Evolutionary conservation across 2,329 filamentous ascomycete genomes (phyloP).

Genomic region (Fusarium temperatum): DNA sequence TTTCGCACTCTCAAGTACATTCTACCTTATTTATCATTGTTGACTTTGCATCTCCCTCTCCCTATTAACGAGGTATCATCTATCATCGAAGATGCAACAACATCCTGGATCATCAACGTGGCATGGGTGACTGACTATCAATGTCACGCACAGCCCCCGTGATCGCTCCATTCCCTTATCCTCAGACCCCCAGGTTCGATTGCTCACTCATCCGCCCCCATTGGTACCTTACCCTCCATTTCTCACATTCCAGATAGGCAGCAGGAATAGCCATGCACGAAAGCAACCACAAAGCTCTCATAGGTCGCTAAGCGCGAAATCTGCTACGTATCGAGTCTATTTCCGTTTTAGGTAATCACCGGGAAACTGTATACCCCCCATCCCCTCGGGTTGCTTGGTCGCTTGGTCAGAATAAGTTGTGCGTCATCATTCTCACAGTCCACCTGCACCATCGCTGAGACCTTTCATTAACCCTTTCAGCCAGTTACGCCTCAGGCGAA

Average conservation of each 20-base stretch:
- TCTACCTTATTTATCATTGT: constrained; percentile 1
- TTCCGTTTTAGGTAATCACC: constrained; percentile 24
- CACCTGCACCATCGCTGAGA: not conserved
- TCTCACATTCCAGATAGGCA: constrained; percentile 8
- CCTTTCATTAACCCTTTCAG: not conserved
- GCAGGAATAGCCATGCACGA: constrained; percentile 23
- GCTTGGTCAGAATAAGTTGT: not conserved
- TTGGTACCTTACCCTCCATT: constrained; percentile 17
- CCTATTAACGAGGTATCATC: constrained; percentile 10
- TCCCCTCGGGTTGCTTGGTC: not conserved
- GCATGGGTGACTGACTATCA: constrained; percentile 19
- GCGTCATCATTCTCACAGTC: constrained; percentile 1
- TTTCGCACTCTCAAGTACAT: not conserved
- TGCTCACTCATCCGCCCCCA: constrained; percentile 28
- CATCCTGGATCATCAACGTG: constrained; percentile 9
- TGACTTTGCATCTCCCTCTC: constrained; percentile 5
- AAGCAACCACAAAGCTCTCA: constrained; percentile 23
- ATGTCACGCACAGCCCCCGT: constrained; percentile 31
- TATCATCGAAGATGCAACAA: constrained; percentile 24
- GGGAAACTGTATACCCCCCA: constrained; percentile 15
- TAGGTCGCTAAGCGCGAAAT: constrained; percentile 19
- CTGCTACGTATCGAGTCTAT: not conserved
- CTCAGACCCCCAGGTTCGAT: constrained; percentile 8
- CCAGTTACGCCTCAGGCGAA: not conserved
- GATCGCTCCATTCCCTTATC: constrained; percentile 10